Evolutionary conservation across 148 eudicot genomes (phyloP).

Genomic region (Vaccinium macrocarpon): DNA sequence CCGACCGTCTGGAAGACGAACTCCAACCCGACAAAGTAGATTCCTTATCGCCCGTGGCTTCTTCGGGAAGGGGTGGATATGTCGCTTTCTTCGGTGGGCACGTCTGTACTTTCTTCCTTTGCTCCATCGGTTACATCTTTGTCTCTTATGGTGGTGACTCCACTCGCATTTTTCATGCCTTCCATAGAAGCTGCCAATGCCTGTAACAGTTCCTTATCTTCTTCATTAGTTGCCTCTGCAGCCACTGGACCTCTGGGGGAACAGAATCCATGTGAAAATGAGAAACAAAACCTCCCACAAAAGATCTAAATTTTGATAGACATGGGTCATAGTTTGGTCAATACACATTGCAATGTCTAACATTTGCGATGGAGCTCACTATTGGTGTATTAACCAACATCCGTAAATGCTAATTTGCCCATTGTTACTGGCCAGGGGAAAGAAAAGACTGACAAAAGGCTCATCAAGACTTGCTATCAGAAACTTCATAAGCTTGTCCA

Average conservation of each 20-base stretch:
- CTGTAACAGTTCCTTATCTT: slow-evolving; percentile 62
- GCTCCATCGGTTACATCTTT: slow-evolving; percentile 26
- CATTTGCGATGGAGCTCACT: not conserved
- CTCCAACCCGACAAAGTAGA: slow-evolving; percentile 76
- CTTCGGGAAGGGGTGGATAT: slow-evolving; percentile 85
- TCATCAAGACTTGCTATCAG: not conserved
- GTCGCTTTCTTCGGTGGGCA: slow-evolving; percentile 34
- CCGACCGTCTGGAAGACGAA: slow-evolving; percentile 90
- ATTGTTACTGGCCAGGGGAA: not conserved
- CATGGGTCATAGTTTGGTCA: not conserved
- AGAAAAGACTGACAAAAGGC: not conserved
- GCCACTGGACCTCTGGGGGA: slow-evolving; percentile 25
- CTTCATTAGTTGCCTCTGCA: slow-evolving; percentile 49
- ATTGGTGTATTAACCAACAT: not conserved
- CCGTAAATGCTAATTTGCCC: not conserved
- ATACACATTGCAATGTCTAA: not conserved
- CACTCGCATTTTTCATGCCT: slow-evolving; percentile 31
- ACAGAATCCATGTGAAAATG: not conserved
- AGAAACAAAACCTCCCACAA: not conserved
- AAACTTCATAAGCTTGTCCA: not conserved
- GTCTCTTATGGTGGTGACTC: slow-evolving; percentile 27
- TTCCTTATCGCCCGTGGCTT: slow-evolving; percentile 69
- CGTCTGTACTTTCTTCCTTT: slow-evolving; percentile 38
- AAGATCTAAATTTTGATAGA: not conserved
- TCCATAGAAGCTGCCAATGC: slow-evolving; percentile 86